phyloP scores from a whole-genome alignment of 179 eudicot species.

The Amaranthus tricolor region DNA sequence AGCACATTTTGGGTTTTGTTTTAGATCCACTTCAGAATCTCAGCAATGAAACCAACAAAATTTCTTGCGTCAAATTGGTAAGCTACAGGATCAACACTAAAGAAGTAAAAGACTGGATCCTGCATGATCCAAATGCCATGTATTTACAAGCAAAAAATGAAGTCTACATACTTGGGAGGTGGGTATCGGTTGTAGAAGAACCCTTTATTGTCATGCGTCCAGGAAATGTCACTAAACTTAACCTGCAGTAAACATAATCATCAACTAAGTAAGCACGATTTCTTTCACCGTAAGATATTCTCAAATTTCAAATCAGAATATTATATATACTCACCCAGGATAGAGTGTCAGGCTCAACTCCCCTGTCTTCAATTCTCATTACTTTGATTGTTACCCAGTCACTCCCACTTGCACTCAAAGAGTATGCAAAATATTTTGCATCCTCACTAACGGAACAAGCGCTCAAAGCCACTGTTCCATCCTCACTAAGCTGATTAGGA shows the following conservation, averaged over 20 bases:
- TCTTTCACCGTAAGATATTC: neutral
- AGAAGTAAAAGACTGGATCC: neutral
- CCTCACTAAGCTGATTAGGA: conserved; percentile 85
- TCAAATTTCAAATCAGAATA: neutral
- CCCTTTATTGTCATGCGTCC: conserved; percentile 97
- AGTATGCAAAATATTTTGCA: conserved; percentile 85
- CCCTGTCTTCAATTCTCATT: conserved; percentile 63
- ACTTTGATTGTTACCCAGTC: conserved; percentile 97
- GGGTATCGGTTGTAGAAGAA: conserved; percentile 91
- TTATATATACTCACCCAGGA: conserved; percentile 66
- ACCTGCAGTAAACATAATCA: conserved; percentile 53
- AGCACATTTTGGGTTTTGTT: neutral
- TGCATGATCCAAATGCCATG: neutral
- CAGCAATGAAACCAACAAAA: neutral
- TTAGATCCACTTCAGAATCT: neutral
- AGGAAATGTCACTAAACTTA: conserved; percentile 74
- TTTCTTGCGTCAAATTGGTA: neutral
- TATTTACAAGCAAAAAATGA: neutral
- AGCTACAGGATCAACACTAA: neutral
- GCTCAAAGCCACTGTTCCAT: conserved; percentile 85
- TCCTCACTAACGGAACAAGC: conserved; percentile 74
- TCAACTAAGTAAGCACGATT: neutral
- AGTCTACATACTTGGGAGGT: conserved; percentile 75
- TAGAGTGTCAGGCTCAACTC: conserved; percentile 65
- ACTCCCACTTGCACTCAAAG: conserved; percentile 89